Conservation (phyloP, 2,329 filamentous ascomycete species). For the Colletotrichum plurivorum region DNA sequence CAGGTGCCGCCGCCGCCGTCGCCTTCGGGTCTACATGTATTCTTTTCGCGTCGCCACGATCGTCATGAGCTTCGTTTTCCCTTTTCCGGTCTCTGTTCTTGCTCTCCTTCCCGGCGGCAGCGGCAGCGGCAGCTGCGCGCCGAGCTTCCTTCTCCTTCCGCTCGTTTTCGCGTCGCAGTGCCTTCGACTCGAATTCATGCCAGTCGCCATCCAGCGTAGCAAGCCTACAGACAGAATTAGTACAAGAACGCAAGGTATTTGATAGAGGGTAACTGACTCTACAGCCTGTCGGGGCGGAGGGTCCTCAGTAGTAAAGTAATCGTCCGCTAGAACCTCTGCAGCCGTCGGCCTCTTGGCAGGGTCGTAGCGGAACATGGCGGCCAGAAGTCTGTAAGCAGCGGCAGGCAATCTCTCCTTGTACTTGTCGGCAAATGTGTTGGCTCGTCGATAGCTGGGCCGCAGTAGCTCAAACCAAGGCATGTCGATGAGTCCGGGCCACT, state of each 20-base stretch:
- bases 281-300: constrained; percentile 82
- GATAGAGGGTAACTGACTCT: constrained; percentile 73
- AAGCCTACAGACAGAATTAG: constrained; percentile 68
- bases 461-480: constrained; percentile 98
- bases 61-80: constrained; percentile 49
- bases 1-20: neutral
- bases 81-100: constrained; percentile 57
- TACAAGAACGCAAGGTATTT: constrained; percentile 17
- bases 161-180: constrained; percentile 90
- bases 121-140: constrained; percentile 49
- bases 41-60: constrained; percentile 51
- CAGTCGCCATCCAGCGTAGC: constrained; percentile 90
- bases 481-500: constrained; percentile 92
- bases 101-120: constrained; percentile 51
- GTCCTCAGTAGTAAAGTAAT: constrained; percentile 89
- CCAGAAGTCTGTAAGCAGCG: constrained; percentile 85
- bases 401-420: constrained; percentile 84
- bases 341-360: constrained; percentile 87
- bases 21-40: constrained; percentile 38
- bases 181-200: constrained; percentile 99
- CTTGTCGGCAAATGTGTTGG: constrained; percentile 84
- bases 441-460: constrained; percentile 80
- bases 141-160: constrained; percentile 70
- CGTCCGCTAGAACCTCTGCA: constrained; percentile 85
- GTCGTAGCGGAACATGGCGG: constrained; percentile 90